Conservation (phyloP, 192 early-diverging fungal genomes). For the Dissophora ornata region DNA sequence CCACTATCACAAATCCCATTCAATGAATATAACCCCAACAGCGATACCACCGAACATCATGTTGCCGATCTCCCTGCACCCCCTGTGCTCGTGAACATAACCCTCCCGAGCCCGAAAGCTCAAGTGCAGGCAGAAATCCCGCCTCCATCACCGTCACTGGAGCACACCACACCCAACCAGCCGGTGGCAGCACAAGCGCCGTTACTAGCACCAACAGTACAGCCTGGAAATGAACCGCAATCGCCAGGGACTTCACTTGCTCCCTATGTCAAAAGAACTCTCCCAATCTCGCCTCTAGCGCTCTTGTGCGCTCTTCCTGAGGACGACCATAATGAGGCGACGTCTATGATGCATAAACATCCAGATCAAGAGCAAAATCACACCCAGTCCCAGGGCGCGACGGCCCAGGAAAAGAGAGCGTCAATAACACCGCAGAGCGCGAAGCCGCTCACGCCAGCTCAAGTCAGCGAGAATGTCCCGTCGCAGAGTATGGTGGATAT, state of each 20-base stretch:
- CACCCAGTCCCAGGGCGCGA: too few relatives aligned
- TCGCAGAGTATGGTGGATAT: background rate
- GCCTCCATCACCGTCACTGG: too few relatives aligned
- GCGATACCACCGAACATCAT: background rate
- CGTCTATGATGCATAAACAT: too few relatives aligned
- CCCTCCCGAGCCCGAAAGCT: background rate
- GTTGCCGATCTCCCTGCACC: background rate
- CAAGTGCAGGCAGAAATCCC: too few relatives aligned
- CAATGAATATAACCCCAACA: background rate
- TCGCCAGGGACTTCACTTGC: background rate
- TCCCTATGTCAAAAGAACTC: conserved; percentile 1
- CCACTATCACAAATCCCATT: background rate
- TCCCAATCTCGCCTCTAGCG: conserved; percentile 45
- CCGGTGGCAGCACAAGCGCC: too few relatives aligned
- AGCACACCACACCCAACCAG: too few relatives aligned
- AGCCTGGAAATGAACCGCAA: background rate
- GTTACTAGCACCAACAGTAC: background rate
- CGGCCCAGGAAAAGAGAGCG: background rate
- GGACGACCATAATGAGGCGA: conserved; percentile 3
- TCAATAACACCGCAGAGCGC: background rate
- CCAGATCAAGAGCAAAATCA: too few relatives aligned
- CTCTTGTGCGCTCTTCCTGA: conserved; percentile 1
- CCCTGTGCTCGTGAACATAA: background rate
- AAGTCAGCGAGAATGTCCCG: background rate
- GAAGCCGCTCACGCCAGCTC: background rate